These are phyloP conservation scores for Globisporangium lucens DNA, from an alignment of 352 stramenopile genomes.

Conservation along the genomic window DNA sequence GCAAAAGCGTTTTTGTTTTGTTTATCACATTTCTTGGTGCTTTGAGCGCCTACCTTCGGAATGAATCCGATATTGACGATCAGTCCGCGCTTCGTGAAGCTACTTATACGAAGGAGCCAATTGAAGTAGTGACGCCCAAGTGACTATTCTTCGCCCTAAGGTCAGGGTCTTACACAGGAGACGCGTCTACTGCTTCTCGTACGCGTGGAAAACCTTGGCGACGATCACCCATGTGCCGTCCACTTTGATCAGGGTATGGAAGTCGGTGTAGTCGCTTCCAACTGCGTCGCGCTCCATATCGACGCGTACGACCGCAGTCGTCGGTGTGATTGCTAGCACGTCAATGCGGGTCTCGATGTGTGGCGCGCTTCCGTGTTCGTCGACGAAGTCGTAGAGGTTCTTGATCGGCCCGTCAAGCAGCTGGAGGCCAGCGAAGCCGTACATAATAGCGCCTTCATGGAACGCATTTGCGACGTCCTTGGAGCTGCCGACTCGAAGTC, in stretches of 20 bases:
- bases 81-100: too few relatives aligned
- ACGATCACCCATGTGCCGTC: neutral
- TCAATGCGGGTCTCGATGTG: constrained; percentile 1
- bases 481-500: constrained; percentile 5
- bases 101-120: too few relatives aligned
- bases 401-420: constrained; percentile 2
- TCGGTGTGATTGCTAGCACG: constrained; percentile 7
- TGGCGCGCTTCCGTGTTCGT: neutral
- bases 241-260: neutral
- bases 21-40: too few relatives aligned
- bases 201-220: neutral
- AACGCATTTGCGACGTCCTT: neutral
- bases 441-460: constrained; percentile 10
- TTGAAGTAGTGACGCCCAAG: too few relatives aligned
- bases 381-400: constrained; percentile 12
- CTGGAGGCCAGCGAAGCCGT: neutral
- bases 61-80: too few relatives aligned
- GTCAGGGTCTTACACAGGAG: neutral
- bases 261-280: neutral
- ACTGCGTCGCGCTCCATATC: constrained; percentile 9
- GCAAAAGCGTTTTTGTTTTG: too few relatives aligned
- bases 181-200: neutral
- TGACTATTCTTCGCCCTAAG: too few relatives aligned
- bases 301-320: constrained; percentile 11
- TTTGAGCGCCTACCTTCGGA: too few relatives aligned